Percentiles rank a stretch among this genome's conserved stretches.
Evolutionary conservation across 306 rosid species (phyloP).

Genomic region (Herpetospermum pedunculosum): DNA sequence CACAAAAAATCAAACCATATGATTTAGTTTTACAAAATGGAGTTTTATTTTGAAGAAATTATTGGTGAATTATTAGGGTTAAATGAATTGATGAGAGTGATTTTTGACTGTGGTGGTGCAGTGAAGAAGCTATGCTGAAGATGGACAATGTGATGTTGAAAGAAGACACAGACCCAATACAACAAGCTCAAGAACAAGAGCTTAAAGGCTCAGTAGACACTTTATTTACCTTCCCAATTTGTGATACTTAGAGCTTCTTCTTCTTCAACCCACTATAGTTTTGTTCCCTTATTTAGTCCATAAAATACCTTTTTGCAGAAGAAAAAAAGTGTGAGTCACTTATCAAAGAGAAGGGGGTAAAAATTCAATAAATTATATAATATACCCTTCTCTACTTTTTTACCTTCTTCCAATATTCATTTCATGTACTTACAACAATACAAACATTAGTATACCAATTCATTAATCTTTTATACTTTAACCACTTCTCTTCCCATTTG

Average conservation of each 20-base stretch:
- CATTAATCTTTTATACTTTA: not conserved
- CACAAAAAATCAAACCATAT: too few species aligned
- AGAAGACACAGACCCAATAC: constrained; percentile 29
- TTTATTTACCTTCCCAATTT: constrained; percentile 51
- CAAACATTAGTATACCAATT: not conserved
- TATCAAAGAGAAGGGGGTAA: not conserved
- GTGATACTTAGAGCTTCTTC: constrained; percentile 12
- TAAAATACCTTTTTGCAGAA: not conserved
- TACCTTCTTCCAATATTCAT: not conserved
- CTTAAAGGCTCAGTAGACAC: constrained; percentile 51
- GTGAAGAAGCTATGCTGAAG: constrained; percentile 46
- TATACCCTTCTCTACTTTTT: not conserved
- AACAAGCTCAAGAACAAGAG: constrained; percentile 48
- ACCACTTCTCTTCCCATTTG: too few species aligned
- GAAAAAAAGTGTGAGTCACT: not conserved
- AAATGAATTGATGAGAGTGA: not conserved
- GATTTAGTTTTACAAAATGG: too few species aligned
- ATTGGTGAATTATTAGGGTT: not conserved
- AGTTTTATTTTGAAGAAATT: too few species aligned
- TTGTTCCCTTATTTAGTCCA: not conserved
- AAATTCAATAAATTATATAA: not conserved
- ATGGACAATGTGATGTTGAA: constrained; percentile 19
- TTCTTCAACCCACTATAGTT: not conserved
- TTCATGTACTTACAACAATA: not conserved
- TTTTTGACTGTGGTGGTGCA: too few species aligned